Evolutionary conservation across 2,329 filamentous ascomycete species (phyloP), one percentile per base, ranked within the genome.

Genomic region (Dactylellina parvicollis): DNA sequence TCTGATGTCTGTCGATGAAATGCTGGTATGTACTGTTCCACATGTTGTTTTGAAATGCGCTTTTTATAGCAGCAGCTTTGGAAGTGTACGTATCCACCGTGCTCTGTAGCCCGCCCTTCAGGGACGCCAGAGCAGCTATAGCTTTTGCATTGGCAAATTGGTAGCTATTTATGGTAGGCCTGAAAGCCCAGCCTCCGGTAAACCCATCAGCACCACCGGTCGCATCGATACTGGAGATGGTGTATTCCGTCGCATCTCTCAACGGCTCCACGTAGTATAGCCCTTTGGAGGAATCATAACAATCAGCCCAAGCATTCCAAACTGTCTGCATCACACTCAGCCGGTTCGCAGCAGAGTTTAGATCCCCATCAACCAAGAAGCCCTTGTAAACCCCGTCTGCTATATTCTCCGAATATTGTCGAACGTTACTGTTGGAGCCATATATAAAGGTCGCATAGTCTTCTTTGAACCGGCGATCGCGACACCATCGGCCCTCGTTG

Each of bases 161-260:
- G 73, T 82, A 83, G 64, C 79, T 80, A 76, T 83, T 83, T 76
- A 83, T 83, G 18, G 80, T 82, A 0, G 82, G 82, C 4, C 82
- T 78, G 76, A 83, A 83, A 1, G 81, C 77, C 8, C 81, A 59
- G 2, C 82, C 82, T 1, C 81, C 81, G 0, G 66, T 76, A 40
- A 83, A 83, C 0, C 82, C 82, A 50, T 83, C 82, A 16, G 71
- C 30, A 2, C 80, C 81, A n/a, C 79, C 78, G 0, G 78, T 80
- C 0, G 82, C 80, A 64, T 83, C 82, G 60, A 83, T 83, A 42
- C 80, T 82, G 0, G 81, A 79, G 47, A 83, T 83, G 1, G 81
- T 83, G 69, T 83, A 83, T 67, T 83, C 82, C 0, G 82, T 83
- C 0, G 82, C 82, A 75, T 83, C 82, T 0, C 79, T 79, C 1